Base-by-base conservation (phyloP, 805 yeast genomes). In the Ogataea methanolica region DNA sequence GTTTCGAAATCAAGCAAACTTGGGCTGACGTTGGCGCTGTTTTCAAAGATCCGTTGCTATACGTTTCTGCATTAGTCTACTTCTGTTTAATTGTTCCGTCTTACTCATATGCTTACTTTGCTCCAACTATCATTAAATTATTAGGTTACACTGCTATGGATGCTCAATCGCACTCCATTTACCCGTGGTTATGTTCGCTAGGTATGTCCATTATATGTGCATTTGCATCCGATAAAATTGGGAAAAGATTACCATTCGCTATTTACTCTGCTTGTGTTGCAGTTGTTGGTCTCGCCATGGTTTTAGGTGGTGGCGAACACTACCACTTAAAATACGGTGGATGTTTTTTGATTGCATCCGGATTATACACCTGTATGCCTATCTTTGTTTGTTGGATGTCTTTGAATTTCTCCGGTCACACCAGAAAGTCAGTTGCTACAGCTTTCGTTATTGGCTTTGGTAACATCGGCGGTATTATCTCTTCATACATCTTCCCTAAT, bases 151-250 rank as follows among this genome's bases (percentile, higher is more conserved):
- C 88, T 2, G 82, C 88, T 3, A 84, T 81, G 57, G 71, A 77
- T 47, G 92, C 95, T 9, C 89, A 89, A 65, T 77, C 84, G 46
- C 83, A 83, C 67, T 85, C 96, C 0, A 87, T 89, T 42, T 90
- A 88, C 55, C 95, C 96, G 19, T 89, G 95, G 91, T 72, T 87
- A 38, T 69, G 75, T 29, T 87, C 96, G 0, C 85, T 88, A 59
- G 89, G 84, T 6, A 69, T 77, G 33, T 77, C 83, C 39, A 81
- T 83, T 67, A 57, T 78, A 4, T 52, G 76, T n/a, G 92, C 96
- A 0, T 68, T 72, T 49, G 52, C 73, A 47, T 83, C 94, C 0
- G 96, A 88, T 62, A 65, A 59, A 41, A 45, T 68, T 21, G 70
- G 75, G 50, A 59, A 61, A 35, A 73, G 89, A 67, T 61, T 75